Evolutionary conservation across 257 asterid genomes (phyloP).

Genomic region (Capsicum rhomboideum): DNA sequence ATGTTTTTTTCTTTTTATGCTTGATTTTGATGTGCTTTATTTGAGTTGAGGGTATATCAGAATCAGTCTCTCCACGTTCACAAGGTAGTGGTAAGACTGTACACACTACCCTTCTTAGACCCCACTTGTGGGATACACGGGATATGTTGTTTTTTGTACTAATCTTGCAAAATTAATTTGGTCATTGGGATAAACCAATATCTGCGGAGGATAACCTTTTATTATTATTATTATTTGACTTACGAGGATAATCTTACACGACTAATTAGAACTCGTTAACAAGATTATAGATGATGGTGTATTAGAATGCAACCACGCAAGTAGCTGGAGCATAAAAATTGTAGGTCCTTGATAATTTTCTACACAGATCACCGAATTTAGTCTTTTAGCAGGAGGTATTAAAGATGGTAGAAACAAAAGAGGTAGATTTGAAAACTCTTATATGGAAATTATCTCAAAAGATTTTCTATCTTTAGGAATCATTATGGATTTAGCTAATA

Average conservation of each 20-base stretch:
- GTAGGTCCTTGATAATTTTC: background rate
- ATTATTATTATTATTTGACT: background rate
- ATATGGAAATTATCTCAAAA: background rate
- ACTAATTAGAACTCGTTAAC: background rate
- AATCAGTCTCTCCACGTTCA: background rate
- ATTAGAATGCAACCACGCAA: background rate
- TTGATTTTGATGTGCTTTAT: background rate
- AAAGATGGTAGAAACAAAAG: background rate
- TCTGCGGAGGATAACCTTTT: background rate
- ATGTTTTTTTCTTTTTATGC: background rate
- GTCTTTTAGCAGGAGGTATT: background rate
- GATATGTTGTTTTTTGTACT: background rate
- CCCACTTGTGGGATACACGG: background rate
- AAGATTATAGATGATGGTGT: background rate
- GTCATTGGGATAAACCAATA: background rate
- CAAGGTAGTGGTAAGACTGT: background rate
- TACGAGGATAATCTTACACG: background rate
- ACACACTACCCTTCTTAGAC: background rate
- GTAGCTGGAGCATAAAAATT: conserved; percentile 16
- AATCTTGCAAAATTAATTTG: background rate
- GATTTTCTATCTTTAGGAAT: background rate
- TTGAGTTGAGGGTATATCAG: background rate
- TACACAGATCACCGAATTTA: background rate
- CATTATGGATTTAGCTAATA: background rate
- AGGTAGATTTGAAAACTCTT: background rate